Evolutionary conservation across 768 basidiomycete genomes (phyloP), one percentile per base, ranked within the genome.

Genomic region (Termitomyces sp.): DNA sequence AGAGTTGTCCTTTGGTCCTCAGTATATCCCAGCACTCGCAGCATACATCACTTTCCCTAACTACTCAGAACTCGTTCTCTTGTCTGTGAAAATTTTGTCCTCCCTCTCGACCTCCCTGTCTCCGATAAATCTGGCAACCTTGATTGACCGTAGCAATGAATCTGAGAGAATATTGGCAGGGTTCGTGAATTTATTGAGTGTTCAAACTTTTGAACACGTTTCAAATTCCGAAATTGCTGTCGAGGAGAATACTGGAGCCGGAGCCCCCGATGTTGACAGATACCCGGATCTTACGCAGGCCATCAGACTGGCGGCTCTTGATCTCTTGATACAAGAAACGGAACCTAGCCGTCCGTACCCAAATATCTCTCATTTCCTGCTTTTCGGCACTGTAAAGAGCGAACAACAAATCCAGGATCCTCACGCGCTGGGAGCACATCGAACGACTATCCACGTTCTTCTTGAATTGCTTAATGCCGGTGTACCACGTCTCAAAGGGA

Each of bases 111-210:
- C 77, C 5, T 89, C 89, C 2, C 72, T 81, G 1, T 78, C 83
- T 11, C 85, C 91, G 49, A 80, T 88, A 17, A 87, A 86, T 39
- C 73, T 98, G 49, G 83, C 88, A 27, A 84, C 88, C 1, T 76
- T 96, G 49, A 77, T 98, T 30, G 86, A 93, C 59, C 79, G 87
- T 23, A 94, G 90, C 56, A 76, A 77, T 44, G 91, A 95, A 61
- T 94, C 92, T 0, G 83, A 91, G n/a, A 80, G 90, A 17, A 92
- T 98, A 60, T 72, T 92, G 27, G 83, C 79, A 44, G 93, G 91
- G 0, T 96, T 91, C 68, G 80, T 84, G 52, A 77, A 78, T 35
- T 75, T 88, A 17, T 70, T 98, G 28, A 79, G 77, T 14, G 73
- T 76, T 0, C 88, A 91, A 46, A 80, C 85, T 0, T 64, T 73